A percentile compares a stretch with the other conserved stretches of the same genome.
phyloP scores from a whole-genome alignment of 140 eudicot genomes.

The Bidens hawaiensis region DNA sequence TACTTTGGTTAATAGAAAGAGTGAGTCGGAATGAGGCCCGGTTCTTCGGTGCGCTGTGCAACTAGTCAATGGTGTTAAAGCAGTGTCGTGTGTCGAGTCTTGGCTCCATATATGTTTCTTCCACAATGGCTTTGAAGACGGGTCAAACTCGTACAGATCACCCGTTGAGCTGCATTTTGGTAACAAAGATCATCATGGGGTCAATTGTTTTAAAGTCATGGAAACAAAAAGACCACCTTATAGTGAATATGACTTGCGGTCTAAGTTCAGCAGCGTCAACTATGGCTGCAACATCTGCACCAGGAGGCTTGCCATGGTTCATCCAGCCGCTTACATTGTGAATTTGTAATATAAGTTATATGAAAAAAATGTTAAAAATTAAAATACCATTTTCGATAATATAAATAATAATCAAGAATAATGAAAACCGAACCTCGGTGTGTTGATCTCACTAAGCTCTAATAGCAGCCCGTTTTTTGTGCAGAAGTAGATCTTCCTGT shows the following conservation, averaged over 20 bases:
- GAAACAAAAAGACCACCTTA: conserved; percentile 43
- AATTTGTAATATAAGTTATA: conserved; percentile 2
- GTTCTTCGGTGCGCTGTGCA: conserved; percentile 38
- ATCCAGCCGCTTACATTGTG: conserved; percentile 44
- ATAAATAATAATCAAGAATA: not conserved
- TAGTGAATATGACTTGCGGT: conserved; percentile 52
- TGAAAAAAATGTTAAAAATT: no score
- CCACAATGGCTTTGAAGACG: conserved; percentile 66
- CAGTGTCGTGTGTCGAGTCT: conserved; percentile 37
- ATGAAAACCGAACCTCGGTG: conserved; percentile 59
- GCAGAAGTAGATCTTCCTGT: conserved; percentile 82
- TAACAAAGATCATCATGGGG: not conserved
- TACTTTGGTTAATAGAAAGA: conserved; percentile 76
- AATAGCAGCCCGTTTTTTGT: conserved; percentile 54
- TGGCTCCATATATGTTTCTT: conserved; percentile 78
- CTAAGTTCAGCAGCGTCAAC: conserved; percentile 53
- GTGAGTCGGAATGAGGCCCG: conserved; percentile 58
- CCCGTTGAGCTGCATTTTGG: conserved; percentile 63
- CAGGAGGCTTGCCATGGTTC: conserved; percentile 78
- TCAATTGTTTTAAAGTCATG: not conserved
- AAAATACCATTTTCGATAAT: not conserved
- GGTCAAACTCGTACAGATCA: conserved; percentile 72
- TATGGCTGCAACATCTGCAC: conserved; percentile 76
- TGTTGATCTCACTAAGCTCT: conserved; percentile 58
- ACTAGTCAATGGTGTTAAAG: conserved; percentile 45